A percentile compares a stretch with the other conserved stretches of the same genome.
Conservation (phyloP, 2,329 filamentous ascomycete genomes). For the Chrysoporthe deuterocubensis region DNA sequence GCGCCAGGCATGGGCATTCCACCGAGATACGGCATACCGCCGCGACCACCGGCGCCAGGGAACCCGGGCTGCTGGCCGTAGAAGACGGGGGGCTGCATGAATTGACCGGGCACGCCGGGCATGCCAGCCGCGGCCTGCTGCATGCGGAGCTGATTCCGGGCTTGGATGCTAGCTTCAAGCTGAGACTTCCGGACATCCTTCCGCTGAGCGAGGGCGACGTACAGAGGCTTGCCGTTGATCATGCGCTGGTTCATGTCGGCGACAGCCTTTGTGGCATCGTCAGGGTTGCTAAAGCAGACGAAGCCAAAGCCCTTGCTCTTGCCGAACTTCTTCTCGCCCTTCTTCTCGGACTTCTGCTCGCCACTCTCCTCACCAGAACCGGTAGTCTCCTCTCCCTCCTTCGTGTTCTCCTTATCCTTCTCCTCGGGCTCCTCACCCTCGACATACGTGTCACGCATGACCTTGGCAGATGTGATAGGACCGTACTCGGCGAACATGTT, state of each 20-base stretch:
- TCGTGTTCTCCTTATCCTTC: slow-evolving; percentile 53
- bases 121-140: slow-evolving; percentile 82
- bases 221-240: slow-evolving; percentile 94
- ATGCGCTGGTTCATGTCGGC: slow-evolving; percentile 99
- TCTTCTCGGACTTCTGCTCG: slow-evolving; percentile 65
- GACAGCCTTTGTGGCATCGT: slow-evolving; percentile 98
- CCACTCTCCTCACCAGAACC: slow-evolving; percentile 53
- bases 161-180: slow-evolving; percentile 98
- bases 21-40: slow-evolving; percentile 69
- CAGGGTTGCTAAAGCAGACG: slow-evolving; percentile 99
- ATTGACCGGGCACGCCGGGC: slow-evolving; percentile 70
- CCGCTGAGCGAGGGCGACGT: slow-evolving; percentile 96
- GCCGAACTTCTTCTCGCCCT: slow-evolving; percentile 71
- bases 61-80: slow-evolving; percentile 80
- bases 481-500: slow-evolving; percentile 90
- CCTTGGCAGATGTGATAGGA: slow-evolving; percentile 97
- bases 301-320: slow-evolving; percentile 99
- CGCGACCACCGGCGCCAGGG: slow-evolving; percentile 63
- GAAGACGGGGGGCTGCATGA: slow-evolving; percentile 90
- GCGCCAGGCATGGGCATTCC: slow-evolving; percentile 70
- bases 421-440: slow-evolving; percentile 59
- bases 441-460: slow-evolving; percentile 85
- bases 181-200: slow-evolving; percentile 99
- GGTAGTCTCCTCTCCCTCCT: slow-evolving; percentile 52
- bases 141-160: slow-evolving; percentile 97